Conservation (phyloP, 2,329 filamentous ascomycete species). For the Stachybotrys elegans region DNA sequence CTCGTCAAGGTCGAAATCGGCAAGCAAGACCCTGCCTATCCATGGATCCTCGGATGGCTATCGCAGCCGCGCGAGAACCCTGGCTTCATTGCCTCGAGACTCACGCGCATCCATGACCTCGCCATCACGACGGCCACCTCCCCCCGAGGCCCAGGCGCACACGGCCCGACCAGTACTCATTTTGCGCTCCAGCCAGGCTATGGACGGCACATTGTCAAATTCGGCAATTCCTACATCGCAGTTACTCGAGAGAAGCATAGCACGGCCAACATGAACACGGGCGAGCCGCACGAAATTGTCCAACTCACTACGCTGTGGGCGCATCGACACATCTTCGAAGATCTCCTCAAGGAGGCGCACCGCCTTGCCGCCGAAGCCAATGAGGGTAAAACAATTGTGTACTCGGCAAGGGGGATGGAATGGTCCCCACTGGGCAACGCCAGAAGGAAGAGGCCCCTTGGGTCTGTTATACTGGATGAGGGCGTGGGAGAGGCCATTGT, state of each 20-base stretch:
- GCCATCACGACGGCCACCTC: conserved; percentile 56
- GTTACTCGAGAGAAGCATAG: conserved; percentile 82
- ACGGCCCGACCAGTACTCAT: conserved; percentile 67
- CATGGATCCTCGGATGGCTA: conserved; percentile 93
- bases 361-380: conserved; percentile 70
- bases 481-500: conserved; percentile 80
- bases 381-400: conserved; percentile 91
- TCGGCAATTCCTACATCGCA: conserved; percentile 79
- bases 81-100: conserved; percentile 53
- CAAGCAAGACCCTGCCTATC: conserved; percentile 87
- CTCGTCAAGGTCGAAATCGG: conserved; percentile 95
- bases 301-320: conserved; percentile 88
- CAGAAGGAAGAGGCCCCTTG: conserved; percentile 78
- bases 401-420: conserved; percentile 75
- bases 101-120: conserved; percentile 57
- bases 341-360: conserved; percentile 84
- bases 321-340: conserved; percentile 83
- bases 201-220: conserved; percentile 81
- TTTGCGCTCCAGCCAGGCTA: conserved; percentile 90
- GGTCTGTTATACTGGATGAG: conserved; percentile 79
- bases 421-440: conserved; percentile 84
- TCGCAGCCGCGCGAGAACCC: conserved; percentile 67
- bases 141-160: conserved; percentile 51
- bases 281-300: conserved; percentile 90
- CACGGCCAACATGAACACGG: conserved; percentile 75